A percentile compares a stretch with the other conserved stretches of the same genome.
Evolutionary conservation across 139 green algal species (phyloP).

Genomic region (Chlorella sorokiniana): DNA sequence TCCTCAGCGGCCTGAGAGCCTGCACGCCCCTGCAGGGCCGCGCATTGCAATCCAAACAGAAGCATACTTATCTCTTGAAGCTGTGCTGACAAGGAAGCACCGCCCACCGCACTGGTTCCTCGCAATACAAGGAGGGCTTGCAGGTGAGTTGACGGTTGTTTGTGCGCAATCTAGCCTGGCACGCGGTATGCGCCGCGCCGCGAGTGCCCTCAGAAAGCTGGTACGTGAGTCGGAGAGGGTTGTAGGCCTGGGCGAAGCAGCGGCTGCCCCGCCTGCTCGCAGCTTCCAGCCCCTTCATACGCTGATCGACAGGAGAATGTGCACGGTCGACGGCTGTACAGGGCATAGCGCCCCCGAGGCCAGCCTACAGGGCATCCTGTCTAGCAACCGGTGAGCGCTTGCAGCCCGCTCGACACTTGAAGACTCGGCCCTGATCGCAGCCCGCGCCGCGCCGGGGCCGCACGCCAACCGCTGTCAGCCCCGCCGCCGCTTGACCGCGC

Average conservation of each 20-base stretch:
- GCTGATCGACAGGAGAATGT: not conserved
- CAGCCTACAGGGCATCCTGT: conserved; percentile 19
- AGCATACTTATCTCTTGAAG: no score
- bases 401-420: not conserved
- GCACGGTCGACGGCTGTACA: conserved; percentile 10
- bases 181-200: no score
- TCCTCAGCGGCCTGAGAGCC: no score
- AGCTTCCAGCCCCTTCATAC: not conserved
- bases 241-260: not conserved
- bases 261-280: not conserved
- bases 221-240: no score
- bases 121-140: no score
- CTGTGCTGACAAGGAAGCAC: no score
- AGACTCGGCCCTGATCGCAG: not conserved
- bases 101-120: no score
- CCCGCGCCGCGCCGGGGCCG: not conserved
- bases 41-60: no score
- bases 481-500: not conserved
- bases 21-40: no score
- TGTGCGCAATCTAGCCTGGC: no score
- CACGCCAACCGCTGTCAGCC: not conserved
- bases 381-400: conserved; percentile 2
- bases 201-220: no score
- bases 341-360: not conserved
- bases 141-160: no score